These are phyloP conservation scores for Brettanomyces sp. DNA, from an alignment of 805 yeast genomes.

Conservation along the genomic window DNA sequence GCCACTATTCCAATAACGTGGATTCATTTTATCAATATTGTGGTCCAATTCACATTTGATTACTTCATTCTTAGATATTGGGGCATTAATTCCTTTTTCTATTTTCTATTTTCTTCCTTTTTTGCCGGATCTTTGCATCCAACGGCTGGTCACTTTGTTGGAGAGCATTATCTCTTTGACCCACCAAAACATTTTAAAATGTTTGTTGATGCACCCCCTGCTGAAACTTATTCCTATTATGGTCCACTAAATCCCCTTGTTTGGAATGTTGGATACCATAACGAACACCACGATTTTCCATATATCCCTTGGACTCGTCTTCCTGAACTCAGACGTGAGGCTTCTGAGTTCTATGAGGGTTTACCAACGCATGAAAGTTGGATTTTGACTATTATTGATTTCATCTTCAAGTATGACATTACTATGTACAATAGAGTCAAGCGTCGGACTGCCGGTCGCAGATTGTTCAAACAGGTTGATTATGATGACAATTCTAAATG, in stretches of 20 bases:
- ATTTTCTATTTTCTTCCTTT: slow-evolving; percentile 69
- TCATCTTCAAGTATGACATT: slow-evolving; percentile 58
- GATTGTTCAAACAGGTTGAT: slow-evolving; percentile 26
- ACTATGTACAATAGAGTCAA: slow-evolving; percentile 76
- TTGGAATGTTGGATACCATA: slow-evolving; percentile 92
- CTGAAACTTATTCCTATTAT: slow-evolving; percentile 83
- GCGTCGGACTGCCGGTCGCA: slow-evolving; percentile 32
- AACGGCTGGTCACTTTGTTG: slow-evolving; percentile 89
- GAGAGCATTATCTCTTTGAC: slow-evolving; percentile 80
- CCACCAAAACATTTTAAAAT: slow-evolving; percentile 31
- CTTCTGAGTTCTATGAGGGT: slow-evolving; percentile 73
- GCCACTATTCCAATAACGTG: slow-evolving; percentile 66
- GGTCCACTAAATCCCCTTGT: slow-evolving; percentile 70
- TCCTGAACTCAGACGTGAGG: slow-evolving; percentile 53
- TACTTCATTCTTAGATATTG: slow-evolving; percentile 44
- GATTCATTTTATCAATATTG: slow-evolving; percentile 62
- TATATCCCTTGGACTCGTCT: slow-evolving; percentile 83
- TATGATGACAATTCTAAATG: slow-evolving; percentile 25
- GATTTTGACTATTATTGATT: slow-evolving; percentile 67
- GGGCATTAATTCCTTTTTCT: slow-evolving; percentile 56
- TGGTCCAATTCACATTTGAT: slow-evolving; percentile 54
- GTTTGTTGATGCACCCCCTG: slow-evolving; percentile 39
- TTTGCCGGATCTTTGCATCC: slow-evolving; percentile 91
- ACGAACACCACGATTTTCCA: slow-evolving; percentile 94
- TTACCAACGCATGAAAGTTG: slow-evolving; percentile 72